Evolutionary conservation across 2,329 filamentous ascomycete genomes (phyloP).

Genomic region (Claviceps humidiphila): DNA sequence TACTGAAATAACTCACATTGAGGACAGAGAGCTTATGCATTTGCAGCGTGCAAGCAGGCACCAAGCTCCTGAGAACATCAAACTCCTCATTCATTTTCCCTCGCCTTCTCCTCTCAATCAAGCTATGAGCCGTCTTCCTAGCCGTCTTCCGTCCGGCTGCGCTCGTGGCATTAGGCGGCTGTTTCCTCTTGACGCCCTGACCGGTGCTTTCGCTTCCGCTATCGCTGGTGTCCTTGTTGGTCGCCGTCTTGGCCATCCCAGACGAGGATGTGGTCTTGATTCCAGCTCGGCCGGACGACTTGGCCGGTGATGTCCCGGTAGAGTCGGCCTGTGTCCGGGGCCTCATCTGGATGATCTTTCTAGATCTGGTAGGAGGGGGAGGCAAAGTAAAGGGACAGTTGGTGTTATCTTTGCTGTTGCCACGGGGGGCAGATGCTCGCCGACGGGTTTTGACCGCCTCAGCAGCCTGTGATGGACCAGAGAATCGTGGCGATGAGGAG

Average conservation of each 20-base stretch:
- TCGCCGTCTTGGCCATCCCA: slow-evolving; percentile 10
- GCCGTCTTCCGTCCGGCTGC: slow-evolving; percentile 90
- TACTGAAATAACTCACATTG: slow-evolving; percentile 47
- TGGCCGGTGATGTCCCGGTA: slow-evolving; percentile 12
- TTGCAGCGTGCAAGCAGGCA: slow-evolving; percentile 87
- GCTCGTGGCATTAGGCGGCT: slow-evolving; percentile 63
- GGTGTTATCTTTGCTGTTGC: slow-evolving; percentile 34
- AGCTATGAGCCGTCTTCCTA: slow-evolving; percentile 86
- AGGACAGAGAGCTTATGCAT: slow-evolving; percentile 97
- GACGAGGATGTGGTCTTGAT: slow-evolving; percentile 10
- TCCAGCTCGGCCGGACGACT: slow-evolving; percentile 12
- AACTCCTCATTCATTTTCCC: slow-evolving; percentile 99
- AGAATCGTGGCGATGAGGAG: slow-evolving; percentile 12
- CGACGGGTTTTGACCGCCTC: slow-evolving; percentile 41
- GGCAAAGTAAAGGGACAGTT: slow-evolving; percentile 62
- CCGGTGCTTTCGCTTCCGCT: not conserved
- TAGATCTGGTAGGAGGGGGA: slow-evolving; percentile 78
- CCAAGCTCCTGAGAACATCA: slow-evolving; percentile 83
- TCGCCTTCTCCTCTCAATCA: slow-evolving; percentile 78
- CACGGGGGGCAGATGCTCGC: slow-evolving; percentile 32
- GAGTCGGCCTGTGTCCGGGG: slow-evolving; percentile 35
- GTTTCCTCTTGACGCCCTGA: slow-evolving; percentile 57
- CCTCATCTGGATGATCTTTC: slow-evolving; percentile 99
- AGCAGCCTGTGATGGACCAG: slow-evolving; percentile 34
- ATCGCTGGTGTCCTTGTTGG: slow-evolving; percentile 6